Percentiles rank a stretch among this genome's conserved stretches.
These are phyloP conservation scores for Cystobasidium ongulense DNA, from an alignment of 768 basidiomycete species.

Conservation along the genomic window DNA sequence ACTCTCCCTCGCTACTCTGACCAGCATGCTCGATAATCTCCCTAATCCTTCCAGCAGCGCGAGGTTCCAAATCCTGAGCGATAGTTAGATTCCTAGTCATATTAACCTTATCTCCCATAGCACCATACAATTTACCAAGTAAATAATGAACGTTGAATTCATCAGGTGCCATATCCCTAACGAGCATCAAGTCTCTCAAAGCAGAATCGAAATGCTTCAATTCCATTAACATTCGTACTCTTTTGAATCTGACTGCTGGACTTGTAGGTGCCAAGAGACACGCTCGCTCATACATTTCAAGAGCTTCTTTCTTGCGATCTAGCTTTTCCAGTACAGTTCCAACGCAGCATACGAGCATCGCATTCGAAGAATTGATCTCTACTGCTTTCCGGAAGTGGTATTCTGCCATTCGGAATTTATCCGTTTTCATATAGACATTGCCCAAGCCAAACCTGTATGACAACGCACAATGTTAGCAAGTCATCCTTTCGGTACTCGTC, in stretches of 20 bases:
- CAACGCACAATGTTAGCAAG: neutral
- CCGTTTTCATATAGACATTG: slow-evolving; percentile 88
- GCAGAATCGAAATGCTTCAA: slow-evolving; percentile 72
- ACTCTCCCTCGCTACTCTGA: slow-evolving; percentile 34
- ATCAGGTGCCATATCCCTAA: slow-evolving; percentile 75
- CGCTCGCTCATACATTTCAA: slow-evolving; percentile 72
- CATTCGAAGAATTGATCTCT: slow-evolving; percentile 87
- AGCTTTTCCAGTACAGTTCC: slow-evolving; percentile 90
- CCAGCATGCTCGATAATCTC: slow-evolving; percentile 49
- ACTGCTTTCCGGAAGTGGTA: slow-evolving; percentile 91
- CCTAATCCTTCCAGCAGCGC: slow-evolving; percentile 52
- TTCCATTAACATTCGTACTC: slow-evolving; percentile 80
- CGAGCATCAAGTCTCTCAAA: slow-evolving; percentile 66
- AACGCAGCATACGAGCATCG: slow-evolving; percentile 89
- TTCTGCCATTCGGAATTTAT: slow-evolving; percentile 84
- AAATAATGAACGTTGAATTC: slow-evolving; percentile 97
- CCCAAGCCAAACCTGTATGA: slow-evolving; percentile 87
- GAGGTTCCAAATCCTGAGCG: slow-evolving; percentile 88
- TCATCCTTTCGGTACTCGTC: neutral
- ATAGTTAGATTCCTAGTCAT: slow-evolving; percentile 77
- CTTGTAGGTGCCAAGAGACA: slow-evolving; percentile 72
- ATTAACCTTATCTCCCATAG: slow-evolving; percentile 67
- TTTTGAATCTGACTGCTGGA: slow-evolving; percentile 84
- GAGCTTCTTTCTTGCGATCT: slow-evolving; percentile 65
- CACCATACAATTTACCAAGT: slow-evolving; percentile 80